Percentiles rank a stretch among this genome's conserved stretches.
Evolutionary conservation across 768 basidiomycete species (phyloP).

Genomic region (Tricholoma sp.): DNA sequence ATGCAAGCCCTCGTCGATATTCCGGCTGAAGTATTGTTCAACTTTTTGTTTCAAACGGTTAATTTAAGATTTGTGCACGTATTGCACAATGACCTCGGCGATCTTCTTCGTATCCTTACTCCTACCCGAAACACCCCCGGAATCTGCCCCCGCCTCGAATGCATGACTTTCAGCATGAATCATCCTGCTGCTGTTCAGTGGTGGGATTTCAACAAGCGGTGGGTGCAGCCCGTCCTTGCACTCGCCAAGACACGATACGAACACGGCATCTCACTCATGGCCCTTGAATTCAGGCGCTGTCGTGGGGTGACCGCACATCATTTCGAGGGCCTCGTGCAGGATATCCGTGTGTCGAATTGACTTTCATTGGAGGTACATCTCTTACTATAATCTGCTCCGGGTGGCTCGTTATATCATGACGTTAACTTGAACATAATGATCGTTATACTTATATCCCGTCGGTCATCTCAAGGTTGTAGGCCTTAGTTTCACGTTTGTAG

Average conservation of each 20-base stretch:
- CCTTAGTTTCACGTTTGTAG: too few species aligned
- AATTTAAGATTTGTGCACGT: conserved; percentile 2
- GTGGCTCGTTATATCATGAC: too few species aligned
- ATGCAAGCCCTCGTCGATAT: conserved; percentile 24
- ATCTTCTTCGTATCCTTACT: conserved; percentile 19
- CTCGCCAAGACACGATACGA: conserved; percentile 13
- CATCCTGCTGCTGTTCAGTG: conserved; percentile 22
- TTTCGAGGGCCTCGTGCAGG: neutral
- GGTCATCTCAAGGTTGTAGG: too few species aligned
- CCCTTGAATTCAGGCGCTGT: conserved; percentile 24
- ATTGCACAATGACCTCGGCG: conserved; percentile 14
- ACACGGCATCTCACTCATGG: conserved; percentile 12
- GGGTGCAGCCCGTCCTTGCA: conserved; percentile 18
- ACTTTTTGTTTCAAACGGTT: conserved; percentile 1
- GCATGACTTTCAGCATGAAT: conserved; percentile 25
- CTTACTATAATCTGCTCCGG: too few species aligned
- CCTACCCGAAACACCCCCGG: conserved; percentile 1
- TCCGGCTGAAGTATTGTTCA: conserved; percentile 2
- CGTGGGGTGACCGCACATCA: conserved; percentile 1
- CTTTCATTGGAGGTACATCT: too few species aligned
- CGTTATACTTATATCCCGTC: too few species aligned
- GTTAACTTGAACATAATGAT: too few species aligned
- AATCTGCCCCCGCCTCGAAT: conserved; percentile 21
- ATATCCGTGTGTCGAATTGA: neutral
- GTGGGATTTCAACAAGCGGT: conserved; percentile 28